Evolutionary conservation across 352 stramenopile genomes (phyloP).

Genomic region (Phytophthora cryptogea): DNA sequence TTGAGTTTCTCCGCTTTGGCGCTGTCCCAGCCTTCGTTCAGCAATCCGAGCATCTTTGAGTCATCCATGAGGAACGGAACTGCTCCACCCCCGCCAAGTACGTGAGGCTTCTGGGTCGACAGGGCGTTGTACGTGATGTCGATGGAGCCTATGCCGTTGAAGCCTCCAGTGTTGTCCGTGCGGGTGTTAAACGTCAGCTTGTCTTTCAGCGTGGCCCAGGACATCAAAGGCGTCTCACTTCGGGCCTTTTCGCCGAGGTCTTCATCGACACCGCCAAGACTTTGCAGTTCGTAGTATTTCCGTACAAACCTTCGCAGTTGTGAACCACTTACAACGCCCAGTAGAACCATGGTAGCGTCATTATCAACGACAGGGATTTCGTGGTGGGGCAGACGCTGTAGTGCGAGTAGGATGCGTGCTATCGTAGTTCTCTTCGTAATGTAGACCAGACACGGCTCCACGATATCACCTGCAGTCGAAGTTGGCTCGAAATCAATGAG

Average conservation of each 20-base stretch:
- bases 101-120: constrained; percentile 30
- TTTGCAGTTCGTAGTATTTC: constrained; percentile 59
- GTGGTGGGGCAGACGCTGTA: constrained; percentile 71
- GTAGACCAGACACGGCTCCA: constrained; percentile 73
- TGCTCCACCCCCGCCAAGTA: constrained; percentile 17
- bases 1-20: constrained; percentile 66
- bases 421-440: constrained; percentile 76
- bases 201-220: constrained; percentile 67
- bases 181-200: constrained; percentile 49
- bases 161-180: constrained; percentile 47
- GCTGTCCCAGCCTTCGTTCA: constrained; percentile 73
- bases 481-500: constrained; percentile 75
- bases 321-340: constrained; percentile 62
- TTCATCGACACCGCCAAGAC: constrained; percentile 57
- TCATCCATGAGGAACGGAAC: constrained; percentile 88
- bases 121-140: constrained; percentile 75
- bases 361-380: constrained; percentile 79
- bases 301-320: constrained; percentile 71
- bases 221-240: constrained; percentile 35
- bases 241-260: constrained; percentile 75
- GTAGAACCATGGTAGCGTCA: constrained; percentile 66
- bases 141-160: constrained; percentile 67
- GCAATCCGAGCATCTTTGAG: constrained; percentile 72
- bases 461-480: constrained; percentile 63
- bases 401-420: constrained; percentile 67